Evolutionary conservation across 73 alveolate genomes (phyloP).

Genomic region (Paramecium octaurelia): DNA sequence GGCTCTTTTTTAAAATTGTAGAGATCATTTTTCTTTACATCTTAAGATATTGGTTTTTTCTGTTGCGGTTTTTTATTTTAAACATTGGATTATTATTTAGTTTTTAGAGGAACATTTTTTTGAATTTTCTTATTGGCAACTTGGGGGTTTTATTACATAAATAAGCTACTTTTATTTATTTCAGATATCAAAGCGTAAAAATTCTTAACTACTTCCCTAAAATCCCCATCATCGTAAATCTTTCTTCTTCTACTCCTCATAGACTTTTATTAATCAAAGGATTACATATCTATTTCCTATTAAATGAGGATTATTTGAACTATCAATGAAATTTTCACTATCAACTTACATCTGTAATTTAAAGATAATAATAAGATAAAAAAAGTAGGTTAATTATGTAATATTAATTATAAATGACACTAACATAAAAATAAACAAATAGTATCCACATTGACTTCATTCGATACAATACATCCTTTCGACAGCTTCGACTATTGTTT

Average conservation of each 20-base stretch:
- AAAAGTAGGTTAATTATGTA: slow-evolving; percentile 7
- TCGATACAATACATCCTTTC: slow-evolving; percentile 12
- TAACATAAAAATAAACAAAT: not conserved
- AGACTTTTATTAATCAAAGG: not conserved
- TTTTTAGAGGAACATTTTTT: not conserved
- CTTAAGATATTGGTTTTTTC: not conserved
- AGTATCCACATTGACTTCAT: not conserved
- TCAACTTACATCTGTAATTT: not conserved
- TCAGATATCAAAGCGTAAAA: not conserved
- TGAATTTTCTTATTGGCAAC: slow-evolving; percentile 5
- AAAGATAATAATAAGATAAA: not conserved
- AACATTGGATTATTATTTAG: not conserved
- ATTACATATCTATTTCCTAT: not conserved
- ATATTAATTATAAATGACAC: not conserved
- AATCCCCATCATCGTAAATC: slow-evolving; percentile 36
- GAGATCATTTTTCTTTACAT: not conserved
- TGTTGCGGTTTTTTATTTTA: not conserved
- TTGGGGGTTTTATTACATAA: not conserved
- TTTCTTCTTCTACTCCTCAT: slow-evolving; percentile 11
- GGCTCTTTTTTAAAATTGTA: slow-evolving; percentile 18
- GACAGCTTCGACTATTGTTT: not conserved
- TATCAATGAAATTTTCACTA: not conserved
- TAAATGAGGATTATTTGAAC: not conserved
- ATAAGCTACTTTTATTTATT: slow-evolving; percentile 5
- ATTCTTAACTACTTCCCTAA: slow-evolving; percentile 42